Conservation (phyloP, 2,329 filamentous ascomycete species). For the Colletotrichum sp. region DNA sequence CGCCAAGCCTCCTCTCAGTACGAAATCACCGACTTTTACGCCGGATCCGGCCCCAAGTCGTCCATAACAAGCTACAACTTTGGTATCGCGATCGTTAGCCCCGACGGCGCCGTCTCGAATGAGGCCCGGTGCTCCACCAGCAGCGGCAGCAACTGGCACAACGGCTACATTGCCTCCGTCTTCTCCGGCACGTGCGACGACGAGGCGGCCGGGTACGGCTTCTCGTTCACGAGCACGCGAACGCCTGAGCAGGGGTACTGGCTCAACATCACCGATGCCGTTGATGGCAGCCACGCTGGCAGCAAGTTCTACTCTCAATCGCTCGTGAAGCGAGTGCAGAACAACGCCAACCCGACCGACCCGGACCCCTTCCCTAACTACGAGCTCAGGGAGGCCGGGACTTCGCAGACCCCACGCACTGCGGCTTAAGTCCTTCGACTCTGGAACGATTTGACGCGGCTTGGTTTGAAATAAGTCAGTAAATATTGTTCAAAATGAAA, state of each 20-base stretch:
- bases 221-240: neutral
- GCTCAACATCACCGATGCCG: neutral
- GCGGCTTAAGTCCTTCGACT: neutral
- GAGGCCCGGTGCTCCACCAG: neutral
- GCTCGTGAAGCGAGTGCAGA: neutral
- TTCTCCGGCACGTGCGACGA: neutral
- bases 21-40: neutral
- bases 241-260: neutral
- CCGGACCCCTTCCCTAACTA: neutral
- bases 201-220: neutral
- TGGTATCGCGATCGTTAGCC: neutral
- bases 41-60: neutral
- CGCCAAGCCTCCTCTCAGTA: neutral
- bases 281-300: neutral
- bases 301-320: neutral
- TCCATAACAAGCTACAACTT: neutral
- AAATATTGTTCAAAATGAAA: too few species aligned
- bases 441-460: neutral
- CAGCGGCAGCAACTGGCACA: neutral
- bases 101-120: neutral
- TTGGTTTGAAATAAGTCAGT: neutral
- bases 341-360: neutral
- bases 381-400: neutral
- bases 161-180: neutral
- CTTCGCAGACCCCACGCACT: neutral